phyloP scores from a whole-genome alignment of 371 early-diverging fungal genomes.

The Blastocladiella emersonii region DNA sequence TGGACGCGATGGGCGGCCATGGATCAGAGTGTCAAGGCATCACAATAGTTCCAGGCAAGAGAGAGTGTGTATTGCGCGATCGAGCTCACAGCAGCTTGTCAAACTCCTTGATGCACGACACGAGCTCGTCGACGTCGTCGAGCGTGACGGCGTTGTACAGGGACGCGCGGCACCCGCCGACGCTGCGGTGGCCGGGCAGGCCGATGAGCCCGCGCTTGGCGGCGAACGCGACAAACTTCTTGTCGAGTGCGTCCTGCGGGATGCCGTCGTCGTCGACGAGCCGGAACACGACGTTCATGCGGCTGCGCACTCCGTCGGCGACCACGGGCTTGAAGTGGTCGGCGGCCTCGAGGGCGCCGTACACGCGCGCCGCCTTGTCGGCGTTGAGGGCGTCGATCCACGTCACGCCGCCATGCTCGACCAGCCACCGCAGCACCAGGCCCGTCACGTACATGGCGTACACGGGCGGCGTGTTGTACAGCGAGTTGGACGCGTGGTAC shows the following conservation, averaged over 20 bases:
- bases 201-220: constrained; percentile 64
- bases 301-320: constrained; percentile 40
- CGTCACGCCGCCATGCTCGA: constrained; percentile 58
- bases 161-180: constrained; percentile 83
- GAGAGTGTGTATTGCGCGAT: too few species aligned
- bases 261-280: constrained; percentile 30
- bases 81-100: constrained; percentile 29
- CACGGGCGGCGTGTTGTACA: constrained; percentile 95
- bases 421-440: constrained; percentile 68
- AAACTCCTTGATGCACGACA: constrained; percentile 66
- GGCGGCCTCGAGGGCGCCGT: constrained; percentile 42
- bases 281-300: constrained; percentile 85
- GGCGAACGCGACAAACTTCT: constrained; percentile 61
- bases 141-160: constrained; percentile 87
- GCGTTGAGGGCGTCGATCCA: constrained; percentile 45
- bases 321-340: constrained; percentile 58
- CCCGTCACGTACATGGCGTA: constrained; percentile 85
- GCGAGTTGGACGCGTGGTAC: constrained; percentile 60
- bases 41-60: too few species aligned
- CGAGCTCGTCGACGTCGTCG: constrained; percentile 61
- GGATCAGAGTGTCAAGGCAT: too few species aligned
- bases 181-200: constrained; percentile 78
- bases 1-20: too few species aligned
- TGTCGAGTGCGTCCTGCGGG: constrained; percentile 51
- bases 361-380: constrained; percentile 52